These are phyloP conservation scores for Magnaporthiopsis poae DNA, from an alignment of 2,329 filamentous ascomycete genomes.

Conservation along the genomic window DNA sequence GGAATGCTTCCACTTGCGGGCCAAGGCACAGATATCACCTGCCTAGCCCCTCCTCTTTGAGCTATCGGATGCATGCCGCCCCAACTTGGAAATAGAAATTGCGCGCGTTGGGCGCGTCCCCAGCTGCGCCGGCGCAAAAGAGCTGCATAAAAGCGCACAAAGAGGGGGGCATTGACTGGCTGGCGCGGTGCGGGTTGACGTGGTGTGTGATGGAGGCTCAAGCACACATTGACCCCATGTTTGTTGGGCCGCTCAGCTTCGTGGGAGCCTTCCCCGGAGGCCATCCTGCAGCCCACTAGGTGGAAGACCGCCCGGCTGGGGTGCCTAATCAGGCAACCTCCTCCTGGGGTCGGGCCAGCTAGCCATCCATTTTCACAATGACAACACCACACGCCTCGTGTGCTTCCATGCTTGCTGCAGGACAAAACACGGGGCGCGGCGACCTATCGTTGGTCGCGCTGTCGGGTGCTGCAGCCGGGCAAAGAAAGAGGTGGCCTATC, in stretches of 20 bases:
- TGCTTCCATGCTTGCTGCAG: neutral
- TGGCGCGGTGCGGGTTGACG: neutral
- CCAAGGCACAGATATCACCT: neutral
- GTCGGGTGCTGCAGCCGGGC: no score
- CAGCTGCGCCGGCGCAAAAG: neutral
- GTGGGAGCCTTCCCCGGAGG: neutral
- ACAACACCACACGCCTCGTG: neutral
- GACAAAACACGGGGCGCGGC: neutral
- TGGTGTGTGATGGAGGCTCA: neutral
- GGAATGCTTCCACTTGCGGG: neutral
- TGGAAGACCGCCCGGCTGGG: neutral
- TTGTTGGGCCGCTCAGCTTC: neutral
- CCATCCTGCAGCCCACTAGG: neutral
- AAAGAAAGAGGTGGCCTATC: neutral
- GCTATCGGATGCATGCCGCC: neutral
- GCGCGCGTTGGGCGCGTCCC: neutral
- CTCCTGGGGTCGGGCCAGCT: neutral
- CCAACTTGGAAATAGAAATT: neutral
- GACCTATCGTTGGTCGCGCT: neutral
- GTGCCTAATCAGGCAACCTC: neutral
- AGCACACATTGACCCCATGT: no score
- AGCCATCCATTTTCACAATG: neutral
- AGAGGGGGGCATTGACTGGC: neutral
- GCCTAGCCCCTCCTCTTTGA: neutral
- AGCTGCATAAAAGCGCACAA: neutral